Conservation (phyloP, 306 rosid genomes). For the Inga laurina region DNA sequence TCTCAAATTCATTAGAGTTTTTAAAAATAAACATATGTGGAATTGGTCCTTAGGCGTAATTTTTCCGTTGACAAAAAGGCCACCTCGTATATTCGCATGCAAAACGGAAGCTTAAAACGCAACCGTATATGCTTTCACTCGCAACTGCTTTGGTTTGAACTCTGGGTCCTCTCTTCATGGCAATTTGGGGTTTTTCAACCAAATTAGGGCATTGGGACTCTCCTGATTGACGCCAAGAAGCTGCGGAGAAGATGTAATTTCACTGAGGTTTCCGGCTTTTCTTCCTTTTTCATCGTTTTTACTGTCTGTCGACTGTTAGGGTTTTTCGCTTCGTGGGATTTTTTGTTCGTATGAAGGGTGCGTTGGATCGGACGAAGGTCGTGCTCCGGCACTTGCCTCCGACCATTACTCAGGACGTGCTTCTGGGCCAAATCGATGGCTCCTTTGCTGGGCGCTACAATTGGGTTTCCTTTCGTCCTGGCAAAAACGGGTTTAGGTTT, state of each 20-base stretch:
- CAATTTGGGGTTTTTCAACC: constrained; percentile 39
- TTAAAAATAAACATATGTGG: too few relatives aligned
- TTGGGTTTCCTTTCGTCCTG: constrained; percentile 64
- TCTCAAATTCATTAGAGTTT: too few relatives aligned
- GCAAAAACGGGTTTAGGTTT: constrained; percentile 45
- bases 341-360: constrained; percentile 40
- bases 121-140: constrained; percentile 23
- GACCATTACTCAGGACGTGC: constrained; percentile 46
- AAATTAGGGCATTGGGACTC: constrained; percentile 45
- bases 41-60: too few relatives aligned
- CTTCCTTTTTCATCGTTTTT: background rate
- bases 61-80: background rate
- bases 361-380: constrained; percentile 75
- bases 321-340: constrained; percentile 29
- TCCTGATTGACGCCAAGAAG: constrained; percentile 20
- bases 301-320: constrained; percentile 29
- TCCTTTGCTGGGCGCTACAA: constrained; percentile 64
- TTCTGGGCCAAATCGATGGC: constrained; percentile 53
- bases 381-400: constrained; percentile 85
- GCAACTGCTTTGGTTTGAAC: background rate
- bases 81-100: background rate
- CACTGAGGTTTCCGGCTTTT: constrained; percentile 5
- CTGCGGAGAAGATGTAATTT: constrained; percentile 51
- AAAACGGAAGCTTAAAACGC: constrained; percentile 18
- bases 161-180: constrained; percentile 18